Conservation (phyloP, 352 stramenopile genomes). For the Globisporangium parvum region DNA sequence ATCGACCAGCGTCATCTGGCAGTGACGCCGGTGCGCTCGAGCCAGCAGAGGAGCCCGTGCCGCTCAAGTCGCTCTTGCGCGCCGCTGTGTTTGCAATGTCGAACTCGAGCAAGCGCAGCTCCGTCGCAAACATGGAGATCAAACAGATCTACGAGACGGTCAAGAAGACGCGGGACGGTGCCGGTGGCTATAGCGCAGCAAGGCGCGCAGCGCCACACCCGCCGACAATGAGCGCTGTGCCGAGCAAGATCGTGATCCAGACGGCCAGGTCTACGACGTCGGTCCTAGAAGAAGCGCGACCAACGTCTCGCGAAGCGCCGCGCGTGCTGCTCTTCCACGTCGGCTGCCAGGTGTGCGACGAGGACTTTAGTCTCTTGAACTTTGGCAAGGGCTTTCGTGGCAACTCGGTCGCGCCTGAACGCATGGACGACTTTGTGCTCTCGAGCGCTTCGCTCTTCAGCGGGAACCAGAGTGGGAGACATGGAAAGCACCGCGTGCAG, state of each 20-base stretch:
- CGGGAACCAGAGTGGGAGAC: slow-evolving; percentile 4
- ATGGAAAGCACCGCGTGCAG: too few species aligned
- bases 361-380: slow-evolving; percentile 26
- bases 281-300: too few species aligned
- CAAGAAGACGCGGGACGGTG: slow-evolving; percentile 1
- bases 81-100: slow-evolving; percentile 67
- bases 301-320: too few species aligned
- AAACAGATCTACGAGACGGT: slow-evolving; percentile 33
- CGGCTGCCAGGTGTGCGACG: slow-evolving; percentile 31
- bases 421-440: slow-evolving; percentile 39
- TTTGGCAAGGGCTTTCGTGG: slow-evolving; percentile 18
- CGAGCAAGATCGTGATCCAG: slow-evolving; percentile 3
- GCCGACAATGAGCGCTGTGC: background rate
- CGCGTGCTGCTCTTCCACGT: slow-evolving; percentile 18
- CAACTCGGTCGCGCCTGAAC: slow-evolving; percentile 23
- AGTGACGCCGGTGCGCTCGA: slow-evolving; percentile 1
- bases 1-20: too few species aligned
- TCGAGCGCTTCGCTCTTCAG: slow-evolving; percentile 20
- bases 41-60: slow-evolving; percentile 17
- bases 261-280: background rate
- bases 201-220: too few species aligned
- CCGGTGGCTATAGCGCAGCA: too few species aligned
- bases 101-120: slow-evolving; percentile 39
- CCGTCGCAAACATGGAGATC: slow-evolving; percentile 30
- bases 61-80: slow-evolving; percentile 49